Percentiles rank a stretch among this genome's conserved stretches.
Evolutionary conservation across 441 rosid species (phyloP).

Genomic region (Bruguiera hainesii): DNA sequence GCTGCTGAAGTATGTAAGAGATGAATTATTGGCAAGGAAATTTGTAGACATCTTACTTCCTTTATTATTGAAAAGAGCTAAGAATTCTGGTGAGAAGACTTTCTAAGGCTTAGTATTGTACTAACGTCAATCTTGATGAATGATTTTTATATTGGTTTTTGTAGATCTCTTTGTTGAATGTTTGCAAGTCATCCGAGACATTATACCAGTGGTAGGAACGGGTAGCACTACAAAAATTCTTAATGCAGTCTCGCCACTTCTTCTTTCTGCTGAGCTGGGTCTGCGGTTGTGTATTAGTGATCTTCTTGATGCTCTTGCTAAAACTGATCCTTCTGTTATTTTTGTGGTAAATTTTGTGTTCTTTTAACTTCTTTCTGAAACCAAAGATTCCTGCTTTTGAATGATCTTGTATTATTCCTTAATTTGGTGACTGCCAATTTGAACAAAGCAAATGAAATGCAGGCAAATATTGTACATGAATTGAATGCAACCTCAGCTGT

Average conservation of each 20-base stretch:
- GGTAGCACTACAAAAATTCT: constrained; percentile 49
- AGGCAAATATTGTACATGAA: constrained; percentile 66
- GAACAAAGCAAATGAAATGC: constrained; percentile 21
- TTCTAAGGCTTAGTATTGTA: constrained; percentile 5
- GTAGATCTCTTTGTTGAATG: constrained; percentile 61
- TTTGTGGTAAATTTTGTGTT: constrained; percentile 46
- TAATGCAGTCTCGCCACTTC: constrained; percentile 62
- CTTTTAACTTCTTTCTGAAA: constrained; percentile 4
- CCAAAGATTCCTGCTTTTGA: background rate
- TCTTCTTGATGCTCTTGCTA: constrained; percentile 71
- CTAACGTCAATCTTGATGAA: constrained; percentile 5
- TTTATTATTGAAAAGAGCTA: constrained; percentile 47
- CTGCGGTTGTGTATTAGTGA: constrained; percentile 63
- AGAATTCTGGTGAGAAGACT: constrained; percentile 58
- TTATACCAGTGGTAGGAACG: constrained; percentile 47
- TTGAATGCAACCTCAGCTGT: constrained; percentile 70
- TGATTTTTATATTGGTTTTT: constrained; percentile 23
- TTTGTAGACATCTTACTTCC: constrained; percentile 76
- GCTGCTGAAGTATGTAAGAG: constrained; percentile 56
- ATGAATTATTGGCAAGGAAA: constrained; percentile 45
- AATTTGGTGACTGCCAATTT: constrained; percentile 10
- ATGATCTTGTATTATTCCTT: constrained; percentile 9
- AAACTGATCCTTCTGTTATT: constrained; percentile 58
- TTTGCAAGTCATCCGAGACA: constrained; percentile 58
- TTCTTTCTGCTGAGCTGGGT: constrained; percentile 58